These are phyloP conservation scores for Protomyces arabidopsidicola DNA, from an alignment of 1,139 yeast species.

Conservation along the genomic window DNA sequence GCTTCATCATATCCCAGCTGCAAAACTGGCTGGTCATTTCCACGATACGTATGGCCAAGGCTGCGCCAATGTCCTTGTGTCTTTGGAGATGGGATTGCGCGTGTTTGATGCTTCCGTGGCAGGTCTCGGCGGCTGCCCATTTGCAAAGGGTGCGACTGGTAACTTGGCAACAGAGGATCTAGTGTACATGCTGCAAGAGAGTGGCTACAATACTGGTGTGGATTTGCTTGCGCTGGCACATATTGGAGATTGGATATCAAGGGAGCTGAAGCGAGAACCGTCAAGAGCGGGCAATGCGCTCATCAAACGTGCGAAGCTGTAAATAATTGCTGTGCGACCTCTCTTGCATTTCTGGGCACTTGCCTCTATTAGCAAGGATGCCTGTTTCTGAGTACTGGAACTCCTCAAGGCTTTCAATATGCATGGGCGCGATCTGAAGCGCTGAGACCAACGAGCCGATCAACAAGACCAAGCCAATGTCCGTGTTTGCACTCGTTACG, in stretches of 20 bases:
- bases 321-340: not conserved
- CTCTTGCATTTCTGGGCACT: no score
- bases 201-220: conserved; percentile 40
- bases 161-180: conserved; percentile 42
- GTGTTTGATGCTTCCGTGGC: conserved; percentile 40
- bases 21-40: conserved; percentile 40
- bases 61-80: conserved; percentile 40
- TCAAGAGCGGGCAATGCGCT: conserved; percentile 40
- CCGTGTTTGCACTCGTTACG: no score
- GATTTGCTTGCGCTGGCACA: conserved; percentile 36
- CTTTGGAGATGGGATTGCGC: conserved; percentile 40
- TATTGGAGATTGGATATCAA: conserved; percentile 40
- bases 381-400: no score
- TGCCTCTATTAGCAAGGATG: no score
- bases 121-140: conserved; percentile 44
- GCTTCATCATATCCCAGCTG: conserved; percentile 35
- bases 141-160: conserved; percentile 43
- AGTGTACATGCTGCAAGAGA: conserved; percentile 40
- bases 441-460: no score
- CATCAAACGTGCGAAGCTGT: conserved; percentile 1
- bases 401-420: no score
- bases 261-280: conserved; percentile 36
- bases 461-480: no score
- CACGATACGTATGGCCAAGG: conserved; percentile 43
- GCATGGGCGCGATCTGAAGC: no score